These are phyloP conservation scores for Clavispora vitiphila DNA, from an alignment of 805 yeast genomes.

Conservation along the genomic window DNA sequence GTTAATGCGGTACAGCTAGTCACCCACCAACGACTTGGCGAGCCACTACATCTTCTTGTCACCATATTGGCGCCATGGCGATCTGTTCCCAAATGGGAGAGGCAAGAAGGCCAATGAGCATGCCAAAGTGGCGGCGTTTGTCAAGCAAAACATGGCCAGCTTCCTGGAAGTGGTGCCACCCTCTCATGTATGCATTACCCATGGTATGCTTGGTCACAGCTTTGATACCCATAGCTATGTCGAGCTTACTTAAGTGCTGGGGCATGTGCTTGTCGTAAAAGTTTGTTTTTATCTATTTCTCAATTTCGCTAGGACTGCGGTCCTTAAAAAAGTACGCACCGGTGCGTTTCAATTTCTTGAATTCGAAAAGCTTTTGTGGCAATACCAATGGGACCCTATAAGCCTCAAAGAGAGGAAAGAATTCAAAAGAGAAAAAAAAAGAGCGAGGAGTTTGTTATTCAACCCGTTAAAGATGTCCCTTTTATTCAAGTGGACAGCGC, in stretches of 20 bases:
- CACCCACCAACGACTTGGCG: slow-evolving; percentile 55
- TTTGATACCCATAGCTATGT: slow-evolving; percentile 25
- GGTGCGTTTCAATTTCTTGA: slow-evolving; percentile 22
- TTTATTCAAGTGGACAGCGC: slow-evolving; percentile 5
- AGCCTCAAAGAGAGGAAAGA: slow-evolving; percentile 17
- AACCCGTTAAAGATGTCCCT: slow-evolving; percentile 9
- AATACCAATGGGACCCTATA: slow-evolving; percentile 14
- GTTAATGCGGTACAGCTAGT: slow-evolving; percentile 50
- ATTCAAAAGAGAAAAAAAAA: too few species aligned
- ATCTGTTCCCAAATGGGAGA: slow-evolving; percentile 32
- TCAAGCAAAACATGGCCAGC: slow-evolving; percentile 41
- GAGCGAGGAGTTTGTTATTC: slow-evolving; percentile 41
- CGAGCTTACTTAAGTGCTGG: slow-evolving; percentile 17
- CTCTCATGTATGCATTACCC: slow-evolving; percentile 30
- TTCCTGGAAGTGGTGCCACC: slow-evolving; percentile 39
- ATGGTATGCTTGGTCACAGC: slow-evolving; percentile 26
- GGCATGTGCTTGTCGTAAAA: slow-evolving; percentile 30
- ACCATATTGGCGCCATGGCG: slow-evolving; percentile 52
- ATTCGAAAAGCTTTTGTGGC: slow-evolving; percentile 18
- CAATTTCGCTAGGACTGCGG: slow-evolving; percentile 18
- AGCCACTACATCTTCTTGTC: slow-evolving; percentile 78
- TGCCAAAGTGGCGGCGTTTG: slow-evolving; percentile 44
- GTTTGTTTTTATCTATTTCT: slow-evolving; percentile 33
- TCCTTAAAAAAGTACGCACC: slow-evolving; percentile 44
- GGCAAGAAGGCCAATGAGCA: slow-evolving; percentile 40